These are phyloP conservation scores for Penicillium dipodomyicola DNA, from an alignment of 495 filamentous ascomycete genomes.

Conservation along the genomic window DNA sequence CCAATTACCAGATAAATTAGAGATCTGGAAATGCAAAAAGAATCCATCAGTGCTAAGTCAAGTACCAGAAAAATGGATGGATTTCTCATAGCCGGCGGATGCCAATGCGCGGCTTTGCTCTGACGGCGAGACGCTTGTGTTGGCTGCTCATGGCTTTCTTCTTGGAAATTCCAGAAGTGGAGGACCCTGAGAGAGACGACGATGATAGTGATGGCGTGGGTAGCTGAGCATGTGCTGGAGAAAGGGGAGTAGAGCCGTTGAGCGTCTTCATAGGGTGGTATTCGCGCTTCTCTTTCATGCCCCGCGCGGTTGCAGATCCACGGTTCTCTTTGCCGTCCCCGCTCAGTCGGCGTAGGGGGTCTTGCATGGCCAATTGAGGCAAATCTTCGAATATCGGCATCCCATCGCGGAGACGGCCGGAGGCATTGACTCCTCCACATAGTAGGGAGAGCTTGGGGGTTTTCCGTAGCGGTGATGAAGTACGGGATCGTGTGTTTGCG, in stretches of 20 bases:
- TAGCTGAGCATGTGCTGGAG: neutral
- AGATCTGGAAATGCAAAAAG: neutral
- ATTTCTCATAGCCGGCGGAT: conserved; percentile 37
- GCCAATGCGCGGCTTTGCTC: conserved; percentile 40
- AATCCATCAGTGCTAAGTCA: neutral
- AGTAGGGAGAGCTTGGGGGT: conserved; percentile 33
- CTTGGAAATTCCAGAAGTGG: conserved; percentile 15
- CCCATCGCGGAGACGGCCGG: conserved; percentile 32
- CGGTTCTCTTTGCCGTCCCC: conserved; percentile 39
- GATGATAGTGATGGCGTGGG: conserved; percentile 6
- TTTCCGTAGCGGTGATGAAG: conserved; percentile 21
- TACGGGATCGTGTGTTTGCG: conserved; percentile 29
- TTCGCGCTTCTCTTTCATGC: conserved; percentile 15
- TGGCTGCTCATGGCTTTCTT: conserved; percentile 24
- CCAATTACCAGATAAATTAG: neutral
- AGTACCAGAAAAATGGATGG: neutral
- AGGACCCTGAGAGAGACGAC: conserved; percentile 10
- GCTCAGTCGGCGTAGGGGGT: conserved; percentile 24
- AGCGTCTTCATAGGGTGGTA: conserved; percentile 8
- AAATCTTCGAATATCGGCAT: conserved; percentile 41
- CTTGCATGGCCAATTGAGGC: conserved; percentile 21
- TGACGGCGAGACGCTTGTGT: conserved; percentile 30
- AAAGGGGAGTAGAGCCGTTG: neutral
- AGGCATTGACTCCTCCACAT: conserved; percentile 26
- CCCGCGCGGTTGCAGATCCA: conserved; percentile 7